These are phyloP conservation scores for Dioszegia hungarica DNA, from an alignment of 768 basidiomycete species.

Conservation along the genomic window DNA sequence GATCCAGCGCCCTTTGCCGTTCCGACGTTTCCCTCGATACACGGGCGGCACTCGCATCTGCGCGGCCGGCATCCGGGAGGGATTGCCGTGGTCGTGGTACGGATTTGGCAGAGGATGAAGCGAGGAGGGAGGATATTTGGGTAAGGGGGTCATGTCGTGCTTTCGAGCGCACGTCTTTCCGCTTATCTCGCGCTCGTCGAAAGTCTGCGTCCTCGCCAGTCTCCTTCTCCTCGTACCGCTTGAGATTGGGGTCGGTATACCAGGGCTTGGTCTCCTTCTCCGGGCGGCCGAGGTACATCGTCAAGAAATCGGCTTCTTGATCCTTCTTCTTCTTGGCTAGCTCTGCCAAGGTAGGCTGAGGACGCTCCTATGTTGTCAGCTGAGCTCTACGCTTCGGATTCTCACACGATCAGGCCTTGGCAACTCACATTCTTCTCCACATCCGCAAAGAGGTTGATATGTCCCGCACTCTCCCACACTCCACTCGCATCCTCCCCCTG, in stretches of 20 bases:
- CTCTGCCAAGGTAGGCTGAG: constrained; percentile 16
- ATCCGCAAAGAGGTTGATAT: constrained; percentile 50
- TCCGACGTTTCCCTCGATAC: constrained; percentile 30
- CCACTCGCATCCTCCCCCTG: constrained; percentile 8
- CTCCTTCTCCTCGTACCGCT: constrained; percentile 41
- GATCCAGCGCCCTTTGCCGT: constrained; percentile 38
- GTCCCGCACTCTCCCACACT: constrained; percentile 28
- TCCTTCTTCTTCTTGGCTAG: constrained; percentile 39
- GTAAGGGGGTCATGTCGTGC: constrained; percentile 42
- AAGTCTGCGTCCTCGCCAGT: constrained; percentile 44
- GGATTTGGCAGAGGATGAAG: neutral
- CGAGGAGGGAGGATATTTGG: constrained; percentile 27
- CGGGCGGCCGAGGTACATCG: constrained; percentile 49
- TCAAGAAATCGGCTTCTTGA: constrained; percentile 43
- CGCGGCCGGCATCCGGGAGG: neutral
- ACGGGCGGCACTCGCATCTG: constrained; percentile 21
- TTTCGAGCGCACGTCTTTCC: constrained; percentile 43
- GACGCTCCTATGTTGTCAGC: constrained; percentile 1
- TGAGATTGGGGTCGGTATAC: constrained; percentile 47
- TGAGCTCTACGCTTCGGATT: neutral
- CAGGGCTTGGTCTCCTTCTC: constrained; percentile 49
- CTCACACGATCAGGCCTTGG: neutral
- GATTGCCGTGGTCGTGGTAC: neutral
- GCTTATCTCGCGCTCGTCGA: constrained; percentile 34
- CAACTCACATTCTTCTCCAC: constrained; percentile 43